Evolutionary conservation across 139 green algal species (phyloP), one percentile per base, ranked within the genome.

Genomic region (Marvania coccoides): DNA sequence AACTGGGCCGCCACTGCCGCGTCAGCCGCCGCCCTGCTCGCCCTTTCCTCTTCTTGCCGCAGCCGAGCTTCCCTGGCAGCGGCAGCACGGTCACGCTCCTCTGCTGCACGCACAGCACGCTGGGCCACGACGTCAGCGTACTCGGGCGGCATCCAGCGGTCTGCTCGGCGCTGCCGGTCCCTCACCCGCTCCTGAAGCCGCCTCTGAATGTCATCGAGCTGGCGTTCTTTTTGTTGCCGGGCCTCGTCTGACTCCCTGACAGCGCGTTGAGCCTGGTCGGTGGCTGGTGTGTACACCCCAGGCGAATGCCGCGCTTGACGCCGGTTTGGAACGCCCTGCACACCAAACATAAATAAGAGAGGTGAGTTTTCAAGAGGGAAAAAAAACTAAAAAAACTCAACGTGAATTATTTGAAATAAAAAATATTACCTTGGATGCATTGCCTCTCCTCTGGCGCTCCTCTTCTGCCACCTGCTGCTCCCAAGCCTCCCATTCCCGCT

Each of bases 401-500:
- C n/a, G n/a, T n/a, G n/a, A n/a, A n/a, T n/a, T n/a, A n/a, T n/a
- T n/a, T n/a, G n/a, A n/a, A n/a, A n/a, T n/a, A n/a, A n/a, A n/a
- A n/a, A 6, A 55, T 15, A n/a, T 55, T 55, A 7, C 46, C 46
- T n/a, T n/a, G n/a, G n/a, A n/a, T n/a, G n/a, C 10, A 47, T 12
- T 46, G 38, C 13, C 38, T 46, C 56, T 63, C 56, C 26, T 42
- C 0, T 7, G 29, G 35, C 24, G 15, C n/a, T 65, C 70, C 40
- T 76, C 70, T 4, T 15, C 14, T 34, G 39, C 48, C 4, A 35
- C 38, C 45, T 72, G 53, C 29, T 54, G 8, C 48, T 76, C 70
- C 70, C 70, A 76, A 24, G 59, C 31, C 4, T 10, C 28, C 62
- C 70, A 76, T 23, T 71, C 35, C 26, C 65, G 30, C 48, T 39